Conservation (phyloP, 176 grass and related monocot species). For the Otatea glauca region DNA sequence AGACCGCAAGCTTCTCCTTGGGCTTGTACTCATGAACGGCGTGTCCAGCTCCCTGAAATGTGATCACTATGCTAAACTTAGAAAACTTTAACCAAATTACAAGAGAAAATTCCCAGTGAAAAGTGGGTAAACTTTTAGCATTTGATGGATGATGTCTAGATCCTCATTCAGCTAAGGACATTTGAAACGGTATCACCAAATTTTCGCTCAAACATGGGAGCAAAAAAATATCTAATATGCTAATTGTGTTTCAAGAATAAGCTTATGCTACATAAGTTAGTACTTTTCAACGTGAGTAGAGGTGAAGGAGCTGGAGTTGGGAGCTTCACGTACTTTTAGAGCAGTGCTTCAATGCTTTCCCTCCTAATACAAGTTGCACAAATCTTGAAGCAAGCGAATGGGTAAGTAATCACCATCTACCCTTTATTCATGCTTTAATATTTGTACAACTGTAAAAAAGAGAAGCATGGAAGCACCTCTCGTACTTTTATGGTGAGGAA, state of each 20-base stretch:
- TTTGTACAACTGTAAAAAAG: too few species aligned
- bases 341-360: too few species aligned
- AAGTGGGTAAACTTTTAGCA: neutral
- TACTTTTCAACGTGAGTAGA: neutral
- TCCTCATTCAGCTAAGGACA: too few species aligned
- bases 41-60: constrained; percentile 75
- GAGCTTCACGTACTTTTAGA: too few species aligned
- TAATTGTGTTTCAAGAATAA: neutral
- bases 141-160: neutral
- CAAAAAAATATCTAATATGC: neutral
- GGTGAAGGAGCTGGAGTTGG: neutral
- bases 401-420: too few species aligned
- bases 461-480: too few species aligned
- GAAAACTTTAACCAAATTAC: neutral
- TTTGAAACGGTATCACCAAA: neutral
- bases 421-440: too few species aligned
- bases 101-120: neutral
- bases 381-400: too few species aligned
- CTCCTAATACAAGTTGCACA: too few species aligned
- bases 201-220: neutral
- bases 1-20: constrained; percentile 70
- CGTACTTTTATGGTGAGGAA: constrained; percentile 91
- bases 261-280: neutral
- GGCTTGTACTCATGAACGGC: constrained; percentile 87
- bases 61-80: neutral